These are phyloP conservation scores for Solanum peruvianum DNA, from an alignment of 257 asterid genomes.

Conservation along the genomic window DNA sequence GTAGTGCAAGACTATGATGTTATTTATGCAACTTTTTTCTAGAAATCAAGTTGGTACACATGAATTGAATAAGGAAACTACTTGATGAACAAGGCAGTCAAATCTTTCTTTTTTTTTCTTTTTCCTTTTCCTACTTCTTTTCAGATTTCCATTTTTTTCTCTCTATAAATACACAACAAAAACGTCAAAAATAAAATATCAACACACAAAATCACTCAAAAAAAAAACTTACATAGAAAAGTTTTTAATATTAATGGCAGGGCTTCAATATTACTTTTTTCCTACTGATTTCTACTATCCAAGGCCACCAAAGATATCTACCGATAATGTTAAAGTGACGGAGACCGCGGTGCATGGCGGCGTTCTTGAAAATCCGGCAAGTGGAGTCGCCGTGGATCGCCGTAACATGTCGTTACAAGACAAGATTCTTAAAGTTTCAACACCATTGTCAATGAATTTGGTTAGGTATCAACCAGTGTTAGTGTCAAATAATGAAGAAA, in stretches of 20 bases:
- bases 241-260: conserved; percentile 17
- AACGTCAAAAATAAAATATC: neutral
- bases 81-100: neutral
- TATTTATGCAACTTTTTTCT: neutral
- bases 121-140: too few relatives aligned
- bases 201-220: neutral
- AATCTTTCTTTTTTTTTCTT: neutral
- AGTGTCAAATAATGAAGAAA: neutral
- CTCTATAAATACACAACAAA: neutral
- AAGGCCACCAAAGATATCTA: conserved; percentile 1
- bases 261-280: conserved; percentile 45
- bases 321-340: neutral
- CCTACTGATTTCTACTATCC: conserved; percentile 58
- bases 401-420: neutral
- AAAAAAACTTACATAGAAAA: neutral
- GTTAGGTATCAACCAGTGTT: neutral
- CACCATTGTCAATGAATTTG: neutral
- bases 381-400: neutral
- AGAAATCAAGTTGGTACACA: neutral
- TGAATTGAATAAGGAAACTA: neutral
- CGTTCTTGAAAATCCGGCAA: neutral
- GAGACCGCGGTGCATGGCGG: neutral
- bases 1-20: too few relatives aligned
- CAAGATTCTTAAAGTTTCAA: neutral
- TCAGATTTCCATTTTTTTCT: neutral